Evolutionary conservation across 345 rosid species (phyloP).

Genomic region (Citrus glauca): DNA sequence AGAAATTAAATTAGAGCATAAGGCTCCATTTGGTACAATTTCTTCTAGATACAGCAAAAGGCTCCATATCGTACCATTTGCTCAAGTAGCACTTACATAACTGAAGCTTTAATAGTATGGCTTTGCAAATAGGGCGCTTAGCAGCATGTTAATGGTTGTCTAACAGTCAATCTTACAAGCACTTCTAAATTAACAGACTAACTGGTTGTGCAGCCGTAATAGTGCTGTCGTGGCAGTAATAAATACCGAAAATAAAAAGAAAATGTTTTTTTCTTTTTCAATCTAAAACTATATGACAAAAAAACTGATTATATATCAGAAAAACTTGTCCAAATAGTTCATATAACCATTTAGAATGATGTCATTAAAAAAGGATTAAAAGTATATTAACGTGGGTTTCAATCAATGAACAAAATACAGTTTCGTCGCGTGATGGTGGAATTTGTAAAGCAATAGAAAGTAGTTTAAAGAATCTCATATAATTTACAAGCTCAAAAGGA

Average conservation of each 20-base stretch:
- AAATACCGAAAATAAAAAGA: no score
- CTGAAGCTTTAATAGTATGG: not conserved
- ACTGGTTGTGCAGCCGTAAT: no score
- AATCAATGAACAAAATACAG: not conserved
- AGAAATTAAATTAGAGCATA: not conserved
- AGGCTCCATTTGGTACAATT: not conserved
- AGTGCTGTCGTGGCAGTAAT: no score
- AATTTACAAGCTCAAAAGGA: not conserved
- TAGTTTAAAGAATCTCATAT: not conserved
- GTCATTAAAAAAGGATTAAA: not conserved
- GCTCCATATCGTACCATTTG: not conserved
- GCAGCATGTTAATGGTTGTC: not conserved
- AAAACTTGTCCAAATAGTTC: not conserved
- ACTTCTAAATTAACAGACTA: not conserved
- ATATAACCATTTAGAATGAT: not conserved
- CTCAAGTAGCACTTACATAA: not conserved
- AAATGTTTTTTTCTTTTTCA: no score
- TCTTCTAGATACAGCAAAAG: not conserved
- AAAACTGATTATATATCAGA: not conserved
- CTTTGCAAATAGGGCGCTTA: not conserved
- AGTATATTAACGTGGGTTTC: not conserved
- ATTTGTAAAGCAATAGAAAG: not conserved
- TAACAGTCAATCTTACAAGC: not conserved
- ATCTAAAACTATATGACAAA: not conserved
- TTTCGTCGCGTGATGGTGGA: not conserved